phyloP scores from a whole-genome alignment of 2,329 filamentous ascomycete species.

The Monosporascus sp. region DNA sequence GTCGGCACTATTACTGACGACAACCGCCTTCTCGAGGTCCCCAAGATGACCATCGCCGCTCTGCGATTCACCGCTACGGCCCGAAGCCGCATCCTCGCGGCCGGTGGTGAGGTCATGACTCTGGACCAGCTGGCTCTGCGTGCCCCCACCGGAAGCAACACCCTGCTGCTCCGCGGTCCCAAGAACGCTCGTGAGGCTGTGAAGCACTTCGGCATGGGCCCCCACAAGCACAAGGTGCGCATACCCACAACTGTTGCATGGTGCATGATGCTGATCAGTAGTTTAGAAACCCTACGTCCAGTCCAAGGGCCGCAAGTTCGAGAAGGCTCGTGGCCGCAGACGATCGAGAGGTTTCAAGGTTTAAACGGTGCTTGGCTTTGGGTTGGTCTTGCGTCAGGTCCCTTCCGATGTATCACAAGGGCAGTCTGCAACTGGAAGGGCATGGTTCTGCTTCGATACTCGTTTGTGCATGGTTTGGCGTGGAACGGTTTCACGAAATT shows the following conservation, averaged over 20 bases:
- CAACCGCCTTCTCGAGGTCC: conserved; percentile 84
- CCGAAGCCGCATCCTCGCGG: conserved; percentile 86
- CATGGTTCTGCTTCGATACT: conserved; percentile 25
- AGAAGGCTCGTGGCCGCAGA: conserved; percentile 97
- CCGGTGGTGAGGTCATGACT: conserved; percentile 91
- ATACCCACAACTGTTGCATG: not conserved
- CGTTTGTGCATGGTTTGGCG: conserved; percentile 38
- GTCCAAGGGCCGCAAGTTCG: conserved; percentile 99
- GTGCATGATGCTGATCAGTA: conserved; percentile 27
- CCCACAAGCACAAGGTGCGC: conserved; percentile 91
- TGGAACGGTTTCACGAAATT: conserved; percentile 41
- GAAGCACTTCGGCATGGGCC: conserved; percentile 99
- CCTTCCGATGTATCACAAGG: conserved; percentile 25
- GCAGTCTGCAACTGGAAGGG: conserved; percentile 21
- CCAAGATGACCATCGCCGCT: conserved; percentile 90
- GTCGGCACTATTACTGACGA: conserved; percentile 97
- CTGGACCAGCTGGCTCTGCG: conserved; percentile 96
- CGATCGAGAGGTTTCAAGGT: conserved; percentile 99
- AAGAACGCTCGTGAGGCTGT: conserved; percentile 97
- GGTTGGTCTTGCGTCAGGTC: conserved; percentile 24
- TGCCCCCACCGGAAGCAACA: conserved; percentile 94
- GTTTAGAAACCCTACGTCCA: conserved; percentile 86
- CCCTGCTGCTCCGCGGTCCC: conserved; percentile 90
- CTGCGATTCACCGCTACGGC: conserved; percentile 96
- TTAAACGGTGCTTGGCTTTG: conserved; percentile 53